Evolutionary conservation across 441 rosid species (phyloP).

Genomic region (Erodium trifolium): DNA sequence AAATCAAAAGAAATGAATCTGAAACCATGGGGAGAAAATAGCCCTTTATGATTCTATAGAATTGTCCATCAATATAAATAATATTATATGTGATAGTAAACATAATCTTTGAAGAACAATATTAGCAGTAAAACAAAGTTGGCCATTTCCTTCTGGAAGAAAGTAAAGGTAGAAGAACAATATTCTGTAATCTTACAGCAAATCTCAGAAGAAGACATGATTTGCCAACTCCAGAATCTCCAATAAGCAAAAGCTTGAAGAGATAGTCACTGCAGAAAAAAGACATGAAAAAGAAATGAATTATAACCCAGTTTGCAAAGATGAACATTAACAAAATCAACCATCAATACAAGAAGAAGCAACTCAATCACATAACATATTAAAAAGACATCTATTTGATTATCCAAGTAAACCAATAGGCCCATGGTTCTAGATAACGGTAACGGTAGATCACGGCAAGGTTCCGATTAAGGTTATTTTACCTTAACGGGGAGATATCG

Average conservation of each 20-base stretch:
- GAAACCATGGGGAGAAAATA: not conserved
- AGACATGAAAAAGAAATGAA: not conserved
- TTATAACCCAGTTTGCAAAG: not conserved
- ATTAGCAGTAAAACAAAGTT: not conserved
- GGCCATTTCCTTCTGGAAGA: not conserved
- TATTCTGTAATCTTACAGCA: conserved; percentile 42
- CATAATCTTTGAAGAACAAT: not conserved
- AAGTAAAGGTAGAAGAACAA: not conserved
- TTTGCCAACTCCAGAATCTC: conserved; percentile 77
- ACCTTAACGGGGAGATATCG: no score
- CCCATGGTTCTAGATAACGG: no score
- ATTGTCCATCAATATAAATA: not conserved
- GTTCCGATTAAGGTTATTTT: no score
- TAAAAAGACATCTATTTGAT: not conserved
- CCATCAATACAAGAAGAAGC: not conserved
- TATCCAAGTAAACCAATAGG: no score
- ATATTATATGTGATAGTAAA: not conserved
- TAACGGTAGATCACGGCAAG: no score
- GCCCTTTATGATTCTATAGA: not conserved
- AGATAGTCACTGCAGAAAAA: conserved; percentile 46
- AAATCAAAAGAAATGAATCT: not conserved
- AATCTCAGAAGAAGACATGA: conserved; percentile 66
- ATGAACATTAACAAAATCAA: not conserved
- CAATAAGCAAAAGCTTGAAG: conserved; percentile 75
- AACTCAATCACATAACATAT: not conserved